phyloP scores from a whole-genome alignment of 805 yeast genomes.

The Yarrowia keelungensis region DNA sequence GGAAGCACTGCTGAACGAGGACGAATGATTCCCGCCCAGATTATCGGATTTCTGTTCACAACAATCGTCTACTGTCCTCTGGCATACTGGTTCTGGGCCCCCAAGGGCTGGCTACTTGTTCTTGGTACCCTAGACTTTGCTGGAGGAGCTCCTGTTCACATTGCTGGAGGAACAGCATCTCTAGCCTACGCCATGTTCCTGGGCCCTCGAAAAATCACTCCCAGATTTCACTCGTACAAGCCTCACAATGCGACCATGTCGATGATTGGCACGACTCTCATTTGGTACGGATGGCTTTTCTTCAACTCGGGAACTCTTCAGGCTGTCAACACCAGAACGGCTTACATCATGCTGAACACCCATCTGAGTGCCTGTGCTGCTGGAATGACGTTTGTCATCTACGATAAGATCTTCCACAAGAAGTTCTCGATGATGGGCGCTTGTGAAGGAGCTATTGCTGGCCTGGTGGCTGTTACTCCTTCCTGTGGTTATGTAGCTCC shows the following conservation, averaged over 20 bases:
- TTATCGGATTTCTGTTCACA: slow-evolving; percentile 70
- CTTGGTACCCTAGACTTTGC: slow-evolving; percentile 75
- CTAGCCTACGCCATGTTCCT: slow-evolving; percentile 69
- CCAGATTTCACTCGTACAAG: slow-evolving; percentile 60
- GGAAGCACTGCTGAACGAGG: slow-evolving; percentile 63
- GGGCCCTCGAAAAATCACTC: slow-evolving; percentile 61
- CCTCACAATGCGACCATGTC: slow-evolving; percentile 73
- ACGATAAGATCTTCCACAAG: slow-evolving; percentile 64
- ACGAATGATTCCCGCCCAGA: slow-evolving; percentile 71
- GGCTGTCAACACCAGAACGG: slow-evolving; percentile 48
- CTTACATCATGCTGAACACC: slow-evolving; percentile 56
- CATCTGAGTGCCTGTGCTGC: slow-evolving; percentile 61
- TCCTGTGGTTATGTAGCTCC: slow-evolving; percentile 94
- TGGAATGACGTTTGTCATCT: slow-evolving; percentile 54
- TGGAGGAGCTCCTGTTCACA: slow-evolving; percentile 80
- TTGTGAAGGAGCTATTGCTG: slow-evolving; percentile 93
- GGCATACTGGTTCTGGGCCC: slow-evolving; percentile 79
- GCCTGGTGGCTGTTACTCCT: slow-evolving; percentile 94
- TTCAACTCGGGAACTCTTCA: slow-evolving; percentile 75
- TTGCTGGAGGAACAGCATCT: slow-evolving; percentile 72
- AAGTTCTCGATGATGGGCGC: slow-evolving; percentile 94
- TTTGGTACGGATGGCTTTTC: slow-evolving; percentile 81
- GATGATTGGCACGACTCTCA: slow-evolving; percentile 69
- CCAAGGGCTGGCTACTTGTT: slow-evolving; percentile 65
- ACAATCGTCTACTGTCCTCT: slow-evolving; percentile 75